Base-by-base conservation (phyloP, 2,329 filamentous ascomycete genomes). In the Lecanicillium sp. region DNA sequence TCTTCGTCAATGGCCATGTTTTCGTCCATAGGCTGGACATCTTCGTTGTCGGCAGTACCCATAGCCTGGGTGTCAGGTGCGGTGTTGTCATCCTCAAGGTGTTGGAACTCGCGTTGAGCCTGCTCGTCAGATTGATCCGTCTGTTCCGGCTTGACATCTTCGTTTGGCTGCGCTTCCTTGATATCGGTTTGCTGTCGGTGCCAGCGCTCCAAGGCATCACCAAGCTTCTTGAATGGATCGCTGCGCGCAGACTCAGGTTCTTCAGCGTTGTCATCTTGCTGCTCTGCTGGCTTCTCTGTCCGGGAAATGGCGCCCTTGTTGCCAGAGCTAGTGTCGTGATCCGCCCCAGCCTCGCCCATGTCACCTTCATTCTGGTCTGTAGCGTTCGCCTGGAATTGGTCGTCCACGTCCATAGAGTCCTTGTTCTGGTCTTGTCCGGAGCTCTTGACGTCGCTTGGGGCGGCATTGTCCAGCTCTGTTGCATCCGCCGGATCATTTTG, bases 221-320 rank as follows among this genome's bases (percentile, higher is more conserved):
- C 93, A 24, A 98, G 79, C 61, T 95, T 94, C 69, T 93, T 93
- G 75, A 96, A 95, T 1, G 90, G 87, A 56, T 93, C 81, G 38
- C 73, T 67, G 32, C 66, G 67, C 46, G 69, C 65, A 10, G 67
- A 63, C 23, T 66, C 62, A 7, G 67, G 66, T 45, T 75, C 69
- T 36, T 70, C 63, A 10, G 71, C 67, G 45, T 78, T 71, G 32
- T 67, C 62, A 23, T 69, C 61, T 39, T 66, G 58, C 5, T 74
- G 67, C n/a, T 69, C 64, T 29, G 69, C 63, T 4, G 70, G 65
- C 32, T 78, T 71, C 46, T 75, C 71, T 10, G 69, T 66, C 32
- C 68, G 67, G 2, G 77, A 74, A 15, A 72, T 65, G 7, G 67
- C 70, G 11, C 82, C 84, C 55, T 86, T 78, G 58, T 81, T 78